A percentile compares a stretch with the other conserved stretches of the same genome.
These are phyloP conservation scores for Picochlorum sp. DNA, from an alignment of 139 green algal species.

Conservation along the genomic window DNA sequence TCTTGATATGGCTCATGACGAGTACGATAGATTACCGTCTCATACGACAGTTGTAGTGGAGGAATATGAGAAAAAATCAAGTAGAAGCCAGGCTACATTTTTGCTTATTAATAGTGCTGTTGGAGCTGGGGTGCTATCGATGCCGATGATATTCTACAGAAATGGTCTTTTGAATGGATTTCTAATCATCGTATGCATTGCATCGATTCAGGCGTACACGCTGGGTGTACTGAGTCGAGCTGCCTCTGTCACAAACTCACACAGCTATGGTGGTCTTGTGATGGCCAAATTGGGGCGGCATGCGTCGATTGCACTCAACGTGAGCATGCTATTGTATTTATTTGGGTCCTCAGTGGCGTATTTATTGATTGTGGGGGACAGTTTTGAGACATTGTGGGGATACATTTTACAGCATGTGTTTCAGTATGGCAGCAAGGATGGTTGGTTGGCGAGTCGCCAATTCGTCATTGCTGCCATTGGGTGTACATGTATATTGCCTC, in stretches of 20 bases:
- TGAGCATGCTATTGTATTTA: slow-evolving; percentile 49
- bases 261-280: slow-evolving; percentile 23
- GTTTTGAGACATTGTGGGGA: slow-evolving; percentile 39
- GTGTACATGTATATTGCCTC: not conserved
- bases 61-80: not conserved
- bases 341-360: slow-evolving; percentile 52
- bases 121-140: slow-evolving; percentile 57
- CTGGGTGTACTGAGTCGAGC: slow-evolving; percentile 57
- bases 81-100: not conserved
- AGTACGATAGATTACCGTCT: not conserved
- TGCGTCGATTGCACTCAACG: slow-evolving; percentile 33
- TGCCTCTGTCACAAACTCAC: slow-evolving; percentile 32
- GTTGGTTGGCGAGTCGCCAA: not conserved
- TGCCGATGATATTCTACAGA: slow-evolving; percentile 62
- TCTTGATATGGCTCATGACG: too few species aligned
- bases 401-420: not conserved
- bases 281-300: slow-evolving; percentile 45
- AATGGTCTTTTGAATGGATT: slow-evolving; percentile 51
- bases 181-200: slow-evolving; percentile 36
- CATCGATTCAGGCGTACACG: slow-evolving; percentile 45
- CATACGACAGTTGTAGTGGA: slow-evolving; percentile 3
- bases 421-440: not conserved
- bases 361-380: slow-evolving; percentile 64
- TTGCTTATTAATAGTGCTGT: slow-evolving; percentile 30
- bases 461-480: not conserved